Evolutionary conservation across 1,284 basidiomycete species (phyloP), one percentile per base, ranked within the genome.

Genomic region (Malassezia cuniculi): DNA sequence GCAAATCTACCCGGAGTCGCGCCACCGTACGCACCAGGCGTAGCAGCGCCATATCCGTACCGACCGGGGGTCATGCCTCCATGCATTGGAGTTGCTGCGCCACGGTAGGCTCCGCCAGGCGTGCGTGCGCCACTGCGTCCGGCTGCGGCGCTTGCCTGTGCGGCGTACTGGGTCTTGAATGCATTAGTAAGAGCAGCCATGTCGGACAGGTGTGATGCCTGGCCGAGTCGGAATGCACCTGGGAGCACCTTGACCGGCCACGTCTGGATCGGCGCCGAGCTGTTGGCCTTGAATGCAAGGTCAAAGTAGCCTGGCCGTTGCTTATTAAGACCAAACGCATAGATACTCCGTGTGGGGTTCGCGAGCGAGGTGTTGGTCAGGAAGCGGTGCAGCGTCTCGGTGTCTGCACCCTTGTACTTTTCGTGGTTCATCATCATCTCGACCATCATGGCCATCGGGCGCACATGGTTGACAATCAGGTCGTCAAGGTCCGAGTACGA

Each of bases 361-460:
- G 89, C 89, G 80, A 87, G 59, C 85, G 36, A 50, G 25, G 27
- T 58, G 29, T 59, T 66, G 41, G 54, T 62, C 35, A 66, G 46
- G 47, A 39, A 64, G 15, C 46, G 44, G 21, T 64, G 46, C 39
- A 97, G 76, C 57, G 93, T 55, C 66, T 87, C 83, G 67, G 87
- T 83, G 18, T 81, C 75, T 16, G 80, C 80, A 31, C 78, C 78
- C 69, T 89, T 87, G 75, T 83, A 99, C 69, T 94, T 94, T 63
- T 97, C 93, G 66, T 90, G 85, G 32, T 80, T 77, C 78, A 87
- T 87, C 50, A 99, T 72, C 67, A 95, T 86, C 66, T 95, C 89
- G 4, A 95, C 83, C 61, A 85, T 83, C 41, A 84, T 78, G 32
- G 83, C 81, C 74, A 89, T 93, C 7, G 89, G 83, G 71, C 87